phyloP scores from a whole-genome alignment of 257 asterid species.

The Petunia axillaris region DNA sequence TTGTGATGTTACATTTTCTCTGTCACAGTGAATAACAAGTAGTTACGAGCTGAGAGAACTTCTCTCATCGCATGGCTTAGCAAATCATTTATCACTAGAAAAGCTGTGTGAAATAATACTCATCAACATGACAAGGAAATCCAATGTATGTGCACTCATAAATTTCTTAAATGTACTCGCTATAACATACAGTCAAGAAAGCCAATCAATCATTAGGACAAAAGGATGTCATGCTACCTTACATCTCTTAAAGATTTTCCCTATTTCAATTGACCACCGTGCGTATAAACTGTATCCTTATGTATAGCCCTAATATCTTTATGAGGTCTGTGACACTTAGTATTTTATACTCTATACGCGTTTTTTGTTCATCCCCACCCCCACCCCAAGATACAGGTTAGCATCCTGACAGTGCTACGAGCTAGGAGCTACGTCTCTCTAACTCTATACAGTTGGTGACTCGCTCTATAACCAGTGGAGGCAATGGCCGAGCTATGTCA shows the following conservation, averaged over 20 bases:
- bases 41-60: slow-evolving; percentile 20
- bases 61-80: neutral
- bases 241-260: neutral
- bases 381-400: no score
- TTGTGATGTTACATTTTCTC: slow-evolving; percentile 53
- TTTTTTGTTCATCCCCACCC: no score
- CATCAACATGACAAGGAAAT: neutral
- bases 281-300: neutral
- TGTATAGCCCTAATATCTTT: neutral
- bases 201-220: neutral
- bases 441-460: no score
- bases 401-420: no score
- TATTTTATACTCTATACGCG: no score
- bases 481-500: no score
- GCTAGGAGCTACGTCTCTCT: no score
- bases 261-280: neutral
- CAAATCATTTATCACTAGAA: neutral
- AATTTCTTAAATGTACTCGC: neutral
- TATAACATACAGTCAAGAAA: neutral
- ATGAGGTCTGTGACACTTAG: neutral
- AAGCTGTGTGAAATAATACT: neutral
- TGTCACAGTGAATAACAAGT: slow-evolving; percentile 36
- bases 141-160: neutral
- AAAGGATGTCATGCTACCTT: neutral
- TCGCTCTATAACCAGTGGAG: no score